phyloP scores from a whole-genome alignment of 441 rosid species.

The Flueggea neowawraea region DNA sequence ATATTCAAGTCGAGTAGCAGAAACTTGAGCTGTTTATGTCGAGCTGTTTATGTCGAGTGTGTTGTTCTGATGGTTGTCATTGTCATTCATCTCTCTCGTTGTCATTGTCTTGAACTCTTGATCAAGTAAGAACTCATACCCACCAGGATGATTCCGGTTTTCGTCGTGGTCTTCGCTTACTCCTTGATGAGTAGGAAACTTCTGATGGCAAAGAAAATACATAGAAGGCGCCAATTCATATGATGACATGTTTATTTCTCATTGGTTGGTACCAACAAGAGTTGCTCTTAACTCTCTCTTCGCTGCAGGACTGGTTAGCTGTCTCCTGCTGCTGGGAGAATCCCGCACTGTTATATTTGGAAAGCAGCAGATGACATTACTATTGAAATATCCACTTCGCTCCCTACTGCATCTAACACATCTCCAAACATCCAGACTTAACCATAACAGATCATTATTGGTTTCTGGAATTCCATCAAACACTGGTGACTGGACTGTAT shows the following conservation, averaged over 20 bases:
- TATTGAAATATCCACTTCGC: slow-evolving; percentile 7
- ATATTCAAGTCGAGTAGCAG: too few relatives aligned
- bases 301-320: too few relatives aligned
- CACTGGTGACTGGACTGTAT: slow-evolving; percentile 13
- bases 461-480: slow-evolving; percentile 11
- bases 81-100: neutral
- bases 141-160: slow-evolving; percentile 6
- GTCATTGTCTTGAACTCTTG: neutral
- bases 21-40: too few relatives aligned
- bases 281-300: neutral
- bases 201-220: slow-evolving; percentile 16
- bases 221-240: slow-evolving; percentile 12
- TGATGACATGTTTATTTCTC: slow-evolving; percentile 5
- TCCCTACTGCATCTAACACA: slow-evolving; percentile 13
- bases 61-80: too few relatives aligned
- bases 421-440: slow-evolving; percentile 19
- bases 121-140: slow-evolving; percentile 11
- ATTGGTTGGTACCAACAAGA: slow-evolving; percentile 1
- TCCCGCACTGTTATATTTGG: slow-evolving; percentile 10
- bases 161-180: slow-evolving; percentile 7
- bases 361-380: slow-evolving; percentile 8
- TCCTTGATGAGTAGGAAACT: slow-evolving; percentile 15
- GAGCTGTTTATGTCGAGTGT: too few relatives aligned
- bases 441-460: slow-evolving; percentile 16
- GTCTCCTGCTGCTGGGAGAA: slow-evolving; percentile 1